Evolutionary conservation across 345 rosid species (phyloP).

Genomic region (Crucihimalaya himalaica): DNA sequence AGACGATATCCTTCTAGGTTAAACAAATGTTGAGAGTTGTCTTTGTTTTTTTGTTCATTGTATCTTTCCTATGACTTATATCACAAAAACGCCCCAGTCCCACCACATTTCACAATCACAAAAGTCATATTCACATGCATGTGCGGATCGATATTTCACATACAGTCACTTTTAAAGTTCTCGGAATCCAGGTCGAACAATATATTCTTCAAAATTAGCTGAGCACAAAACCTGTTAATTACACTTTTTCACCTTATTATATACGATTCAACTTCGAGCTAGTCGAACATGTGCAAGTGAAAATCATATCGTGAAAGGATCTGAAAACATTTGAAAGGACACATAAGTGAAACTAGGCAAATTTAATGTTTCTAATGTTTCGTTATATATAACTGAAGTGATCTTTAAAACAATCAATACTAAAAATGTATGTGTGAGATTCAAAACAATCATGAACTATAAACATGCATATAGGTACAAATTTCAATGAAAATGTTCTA

Average conservation of each 20-base stretch:
- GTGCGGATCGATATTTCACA: conserved; percentile 26
- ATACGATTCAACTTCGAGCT: not conserved
- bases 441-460: not conserved
- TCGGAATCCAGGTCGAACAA: not conserved
- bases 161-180: not conserved
- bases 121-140: conserved; percentile 40
- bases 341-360: not conserved
- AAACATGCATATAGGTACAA: not conserved
- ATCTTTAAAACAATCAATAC: not conserved
- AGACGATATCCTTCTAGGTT: not conserved
- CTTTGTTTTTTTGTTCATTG: conserved; percentile 23
- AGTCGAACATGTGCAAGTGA: not conserved
- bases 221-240: not conserved
- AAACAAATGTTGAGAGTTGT: not conserved
- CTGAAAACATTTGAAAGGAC: not conserved
- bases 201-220: not conserved
- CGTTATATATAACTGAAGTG: not conserved
- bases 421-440: not conserved
- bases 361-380: not conserved
- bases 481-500: not conserved
- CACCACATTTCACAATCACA: conserved; percentile 37
- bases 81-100: conserved; percentile 22
- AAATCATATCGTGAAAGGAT: not conserved
- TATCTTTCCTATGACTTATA: conserved; percentile 30
- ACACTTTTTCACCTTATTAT: not conserved